Conservation (phyloP, 208 protist genomes). For the Trypanosoma platydactyli region DNA sequence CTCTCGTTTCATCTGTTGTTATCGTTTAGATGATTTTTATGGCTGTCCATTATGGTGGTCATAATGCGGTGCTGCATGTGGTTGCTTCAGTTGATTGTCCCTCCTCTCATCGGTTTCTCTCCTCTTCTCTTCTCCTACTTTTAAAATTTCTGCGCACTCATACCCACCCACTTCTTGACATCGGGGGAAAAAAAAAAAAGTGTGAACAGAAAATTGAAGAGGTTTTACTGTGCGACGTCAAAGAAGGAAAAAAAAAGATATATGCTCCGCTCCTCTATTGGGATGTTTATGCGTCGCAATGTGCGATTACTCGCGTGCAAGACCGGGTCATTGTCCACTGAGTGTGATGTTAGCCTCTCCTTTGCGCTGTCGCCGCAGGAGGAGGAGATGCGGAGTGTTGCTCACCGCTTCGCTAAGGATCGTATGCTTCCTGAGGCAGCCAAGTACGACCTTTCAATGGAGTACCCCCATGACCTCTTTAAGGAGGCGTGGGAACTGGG, state of each 20-base stretch:
- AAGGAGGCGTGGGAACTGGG: slow-evolving; percentile 84
- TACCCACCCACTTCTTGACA: not conserved
- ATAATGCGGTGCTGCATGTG: no score
- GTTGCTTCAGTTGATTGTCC: no score
- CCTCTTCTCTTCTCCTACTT: not conserved
- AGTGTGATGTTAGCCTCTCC: slow-evolving; percentile 44
- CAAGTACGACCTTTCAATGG: slow-evolving; percentile 68
- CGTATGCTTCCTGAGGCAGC: slow-evolving; percentile 74
- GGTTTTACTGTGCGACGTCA: no score
- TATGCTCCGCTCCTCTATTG: slow-evolving; percentile 18
- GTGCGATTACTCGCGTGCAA: slow-evolving; percentile 5
- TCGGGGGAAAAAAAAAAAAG: not conserved
- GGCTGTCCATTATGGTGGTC: no score
- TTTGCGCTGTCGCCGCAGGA: slow-evolving; percentile 85
- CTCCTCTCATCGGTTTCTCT: not conserved
- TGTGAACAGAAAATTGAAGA: no score
- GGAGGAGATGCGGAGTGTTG: slow-evolving; percentile 67
- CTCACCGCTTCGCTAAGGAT: slow-evolving; percentile 77
- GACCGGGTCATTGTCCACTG: slow-evolving; percentile 18
- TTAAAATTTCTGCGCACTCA: no score
- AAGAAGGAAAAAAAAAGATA: slow-evolving; percentile 8
- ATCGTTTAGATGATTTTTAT: no score
- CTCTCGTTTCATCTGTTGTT: no score
- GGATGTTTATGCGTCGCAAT: slow-evolving; percentile 13
- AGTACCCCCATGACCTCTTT: slow-evolving; percentile 76